Evolutionary conservation across 2,329 filamentous ascomycete species (phyloP), one percentile per base, ranked within the genome.

Genomic region (Fusarium pseudonygamai): DNA sequence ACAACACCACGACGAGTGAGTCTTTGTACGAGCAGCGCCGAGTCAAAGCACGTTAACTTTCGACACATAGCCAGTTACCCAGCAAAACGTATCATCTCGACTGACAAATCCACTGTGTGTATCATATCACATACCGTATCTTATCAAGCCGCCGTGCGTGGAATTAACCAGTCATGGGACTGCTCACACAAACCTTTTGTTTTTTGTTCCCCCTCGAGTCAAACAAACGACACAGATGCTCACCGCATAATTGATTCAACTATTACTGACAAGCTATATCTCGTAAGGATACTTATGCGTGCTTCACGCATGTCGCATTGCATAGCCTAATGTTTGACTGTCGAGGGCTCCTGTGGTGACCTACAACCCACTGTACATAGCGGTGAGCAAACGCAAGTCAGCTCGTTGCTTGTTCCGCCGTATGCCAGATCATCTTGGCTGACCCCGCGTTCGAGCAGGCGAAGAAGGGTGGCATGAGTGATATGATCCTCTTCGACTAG

Each of bases 361-460:
- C 32, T 47, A 34, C 47, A 24, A 24, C 30, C 47, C 47, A 24
- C 30, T 50, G 47, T 34, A 24, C 47, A 39, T 67, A 47, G 69
- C 69, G 69, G 69, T 71, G 69, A 71, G 69, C 62, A 71, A 50
- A 67, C 58, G 69, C 69, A 58, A 49, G 56, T 55, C 58, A 58
- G 49, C 50, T 52, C 64, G 34, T 42, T 34, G 40, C 26, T 47
- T 67, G 57, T 62, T 32, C 45, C 28, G 37, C 43, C 8, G 26
- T 22, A 52, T 42, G 45, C 40, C 46, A 69, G 46, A 34, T 59
- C 39, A 26, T 36, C 53, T 60, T 37, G 46, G 52, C 42, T 26
- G 46, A 65, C 49, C 55, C 60, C 59, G 55, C 45, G 65, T 62
- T 60, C 10, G n/a, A 36, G 40, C 42, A 60, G 63, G 26, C 20